These are phyloP conservation scores for Pythium guiyangense DNA, from an alignment of 352 stramenopile species.

Conservation along the genomic window DNA sequence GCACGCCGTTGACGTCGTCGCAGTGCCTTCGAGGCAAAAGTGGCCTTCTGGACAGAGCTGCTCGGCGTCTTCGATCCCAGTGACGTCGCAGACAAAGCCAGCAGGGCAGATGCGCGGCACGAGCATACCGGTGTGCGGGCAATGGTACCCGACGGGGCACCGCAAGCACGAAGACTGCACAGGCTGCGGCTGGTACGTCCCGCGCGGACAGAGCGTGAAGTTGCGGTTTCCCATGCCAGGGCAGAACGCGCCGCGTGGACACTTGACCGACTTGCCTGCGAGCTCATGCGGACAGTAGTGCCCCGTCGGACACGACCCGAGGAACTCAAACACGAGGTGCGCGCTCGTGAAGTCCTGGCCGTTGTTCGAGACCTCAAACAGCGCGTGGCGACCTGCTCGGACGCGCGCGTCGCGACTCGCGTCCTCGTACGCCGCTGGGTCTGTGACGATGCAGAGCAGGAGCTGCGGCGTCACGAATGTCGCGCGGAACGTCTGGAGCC, in stretches of 20 bases:
- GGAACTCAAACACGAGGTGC: slow-evolving; percentile 66
- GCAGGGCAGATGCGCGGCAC: slow-evolving; percentile 93
- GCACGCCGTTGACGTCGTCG: slow-evolving; percentile 90
- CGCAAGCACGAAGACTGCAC: slow-evolving; percentile 82
- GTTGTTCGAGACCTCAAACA: slow-evolving; percentile 94
- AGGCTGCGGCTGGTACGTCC: slow-evolving; percentile 91
- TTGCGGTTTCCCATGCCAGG: slow-evolving; percentile 78
- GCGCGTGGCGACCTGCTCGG: slow-evolving; percentile 22
- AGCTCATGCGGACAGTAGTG: slow-evolving; percentile 83
- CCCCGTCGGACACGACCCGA: slow-evolving; percentile 80
- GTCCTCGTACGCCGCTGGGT: slow-evolving; percentile 35
- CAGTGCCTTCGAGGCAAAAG: slow-evolving; percentile 95
- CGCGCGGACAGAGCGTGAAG: slow-evolving; percentile 92
- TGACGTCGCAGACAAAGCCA: slow-evolving; percentile 94
- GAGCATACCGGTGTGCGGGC: slow-evolving; percentile 89
- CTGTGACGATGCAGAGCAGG: slow-evolving; percentile 83
- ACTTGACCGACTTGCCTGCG: slow-evolving; percentile 34
- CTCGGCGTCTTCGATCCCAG: slow-evolving; percentile 86
- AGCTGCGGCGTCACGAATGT: slow-evolving; percentile 85
- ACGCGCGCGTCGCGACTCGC: slow-evolving; percentile 15
- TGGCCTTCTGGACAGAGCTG: slow-evolving; percentile 94
- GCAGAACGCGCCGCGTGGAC: slow-evolving; percentile 77
- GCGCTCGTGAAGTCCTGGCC: slow-evolving; percentile 90
- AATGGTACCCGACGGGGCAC: slow-evolving; percentile 95
- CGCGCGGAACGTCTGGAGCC: slow-evolving; percentile 63